phyloP scores from a whole-genome alignment of 1,284 basidiomycete species.

The Tilletia caries region DNA sequence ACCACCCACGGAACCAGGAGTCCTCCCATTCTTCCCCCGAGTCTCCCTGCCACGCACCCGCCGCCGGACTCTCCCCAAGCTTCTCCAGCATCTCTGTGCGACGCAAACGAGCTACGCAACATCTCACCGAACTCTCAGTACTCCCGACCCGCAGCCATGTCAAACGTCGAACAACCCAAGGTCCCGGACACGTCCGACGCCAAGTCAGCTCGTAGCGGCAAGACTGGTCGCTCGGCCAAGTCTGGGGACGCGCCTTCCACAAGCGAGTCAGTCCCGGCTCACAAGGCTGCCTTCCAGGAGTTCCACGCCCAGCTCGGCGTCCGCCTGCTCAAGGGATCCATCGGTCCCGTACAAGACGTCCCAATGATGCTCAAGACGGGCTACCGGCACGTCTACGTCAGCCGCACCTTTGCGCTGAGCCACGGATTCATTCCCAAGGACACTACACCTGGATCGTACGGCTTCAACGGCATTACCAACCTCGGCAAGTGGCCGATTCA shows the following conservation, averaged over 20 bases:
- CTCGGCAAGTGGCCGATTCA: constrained; percentile 56
- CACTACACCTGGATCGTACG: constrained; percentile 65
- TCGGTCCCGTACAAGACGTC: constrained; percentile 77
- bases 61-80: no score
- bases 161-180: constrained; percentile 39
- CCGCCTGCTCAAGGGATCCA: constrained; percentile 81
- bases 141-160: constrained; percentile 2
- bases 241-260: neutral
- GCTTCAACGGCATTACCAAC: constrained; percentile 70
- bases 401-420: constrained; percentile 82
- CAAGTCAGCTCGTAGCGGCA: constrained; percentile 32
- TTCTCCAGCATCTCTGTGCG: no score
- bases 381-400: constrained; percentile 90
- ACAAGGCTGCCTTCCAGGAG: constrained; percentile 54
- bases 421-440: constrained; percentile 85
- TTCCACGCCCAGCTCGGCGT: constrained; percentile 64
- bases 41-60: no score
- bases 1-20: no score
- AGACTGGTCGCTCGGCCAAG: constrained; percentile 24
- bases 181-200: constrained; percentile 35
- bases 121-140: no score
- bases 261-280: constrained; percentile 30
- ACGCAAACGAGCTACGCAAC: no score
- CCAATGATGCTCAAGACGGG: constrained; percentile 84
- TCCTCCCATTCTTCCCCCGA: no score